Conservation (phyloP, 305 asterid species). For the Fraxinus angustifolia region DNA sequence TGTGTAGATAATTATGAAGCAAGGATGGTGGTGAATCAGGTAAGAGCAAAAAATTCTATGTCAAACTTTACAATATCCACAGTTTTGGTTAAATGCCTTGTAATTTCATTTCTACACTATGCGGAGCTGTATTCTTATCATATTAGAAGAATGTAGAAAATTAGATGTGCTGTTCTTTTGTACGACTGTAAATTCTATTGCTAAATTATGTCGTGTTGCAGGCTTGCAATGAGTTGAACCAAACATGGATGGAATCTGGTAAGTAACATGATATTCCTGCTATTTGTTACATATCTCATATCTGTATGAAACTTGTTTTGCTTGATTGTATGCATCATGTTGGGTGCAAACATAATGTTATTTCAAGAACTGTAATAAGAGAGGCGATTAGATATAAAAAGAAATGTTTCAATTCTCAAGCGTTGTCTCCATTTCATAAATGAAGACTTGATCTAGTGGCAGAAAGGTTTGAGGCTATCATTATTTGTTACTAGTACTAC, state of each 20-base stretch:
- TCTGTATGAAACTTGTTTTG: neutral
- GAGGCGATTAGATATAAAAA: neutral
- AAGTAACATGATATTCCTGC: conserved; percentile 20
- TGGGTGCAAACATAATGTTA: neutral
- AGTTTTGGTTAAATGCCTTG: conserved; percentile 16
- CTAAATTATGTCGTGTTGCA: conserved; percentile 35
- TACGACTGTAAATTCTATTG: conserved; percentile 11
- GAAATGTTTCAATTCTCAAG: neutral
- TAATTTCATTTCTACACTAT: conserved; percentile 7
- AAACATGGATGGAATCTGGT: conserved; percentile 99
- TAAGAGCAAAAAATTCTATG: conserved; percentile 25
- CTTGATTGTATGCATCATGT: conserved; percentile 2
- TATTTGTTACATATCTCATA: neutral
- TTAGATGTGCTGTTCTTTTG: conserved; percentile 4
- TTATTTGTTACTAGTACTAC: neutral
- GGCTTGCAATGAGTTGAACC: conserved; percentile 95
- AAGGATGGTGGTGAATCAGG: conserved; percentile 99
- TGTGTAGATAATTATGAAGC: conserved; percentile 99
- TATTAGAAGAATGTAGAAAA: conserved; percentile 13
- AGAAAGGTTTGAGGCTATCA: neutral
- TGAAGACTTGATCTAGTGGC: neutral
- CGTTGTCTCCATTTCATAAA: neutral
- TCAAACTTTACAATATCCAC: neutral
- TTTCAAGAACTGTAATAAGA: neutral
- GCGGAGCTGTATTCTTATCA: conserved; percentile 5